A percentile compares a stretch with the other conserved stretches of the same genome.
Evolutionary conservation across 2,329 filamentous ascomycete species (phyloP).

Genomic region (Ustilaginoidea virens): DNA sequence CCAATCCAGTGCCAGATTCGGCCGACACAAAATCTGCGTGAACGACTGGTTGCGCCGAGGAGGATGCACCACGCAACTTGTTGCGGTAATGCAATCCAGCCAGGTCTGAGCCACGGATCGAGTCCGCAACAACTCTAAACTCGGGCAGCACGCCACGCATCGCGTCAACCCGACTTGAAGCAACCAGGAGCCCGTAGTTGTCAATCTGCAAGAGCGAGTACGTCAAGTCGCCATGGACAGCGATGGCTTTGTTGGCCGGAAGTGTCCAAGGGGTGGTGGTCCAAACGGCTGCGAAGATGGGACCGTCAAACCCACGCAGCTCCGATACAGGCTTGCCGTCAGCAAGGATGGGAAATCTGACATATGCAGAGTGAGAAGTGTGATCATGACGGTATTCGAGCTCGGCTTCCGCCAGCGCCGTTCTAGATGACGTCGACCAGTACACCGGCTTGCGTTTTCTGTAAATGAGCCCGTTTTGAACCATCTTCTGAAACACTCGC

Average conservation of each 20-base stretch:
- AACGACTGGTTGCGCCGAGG: slow-evolving; percentile 52
- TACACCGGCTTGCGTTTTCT: slow-evolving; percentile 70
- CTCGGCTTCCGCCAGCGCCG: slow-evolving; percentile 71
- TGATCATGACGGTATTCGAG: slow-evolving; percentile 70
- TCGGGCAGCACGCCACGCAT: slow-evolving; percentile 34
- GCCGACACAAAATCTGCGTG: slow-evolving; percentile 80
- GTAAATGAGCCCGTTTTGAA: slow-evolving; percentile 58
- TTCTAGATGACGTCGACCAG: slow-evolving; percentile 68
- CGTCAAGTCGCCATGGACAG: slow-evolving; percentile 56
- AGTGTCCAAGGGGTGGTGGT: slow-evolving; percentile 97
- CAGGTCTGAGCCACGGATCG: slow-evolving; percentile 50
- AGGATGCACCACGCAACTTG: slow-evolving; percentile 44
- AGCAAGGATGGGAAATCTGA: slow-evolving; percentile 57
- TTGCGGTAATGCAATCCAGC: slow-evolving; percentile 53
- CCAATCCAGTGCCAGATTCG: slow-evolving; percentile 85
- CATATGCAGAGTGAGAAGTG: slow-evolving; percentile 56
- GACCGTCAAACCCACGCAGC: slow-evolving; percentile 24
- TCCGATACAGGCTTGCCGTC: slow-evolving; percentile 16
- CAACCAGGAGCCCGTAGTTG: slow-evolving; percentile 51
- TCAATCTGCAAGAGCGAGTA: slow-evolving; percentile 53
- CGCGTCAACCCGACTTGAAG: slow-evolving; percentile 51
- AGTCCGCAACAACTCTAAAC: slow-evolving; percentile 35
- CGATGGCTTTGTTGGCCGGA: slow-evolving; percentile 82
- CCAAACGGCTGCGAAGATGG: slow-evolving; percentile 79
- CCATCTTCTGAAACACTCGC: slow-evolving; percentile 60